Evolutionary conservation across 2,329 filamentous ascomycete genomes (phyloP), one percentile per base, ranked within the genome.

Genomic region (Plenodomus biglobosus): DNA sequence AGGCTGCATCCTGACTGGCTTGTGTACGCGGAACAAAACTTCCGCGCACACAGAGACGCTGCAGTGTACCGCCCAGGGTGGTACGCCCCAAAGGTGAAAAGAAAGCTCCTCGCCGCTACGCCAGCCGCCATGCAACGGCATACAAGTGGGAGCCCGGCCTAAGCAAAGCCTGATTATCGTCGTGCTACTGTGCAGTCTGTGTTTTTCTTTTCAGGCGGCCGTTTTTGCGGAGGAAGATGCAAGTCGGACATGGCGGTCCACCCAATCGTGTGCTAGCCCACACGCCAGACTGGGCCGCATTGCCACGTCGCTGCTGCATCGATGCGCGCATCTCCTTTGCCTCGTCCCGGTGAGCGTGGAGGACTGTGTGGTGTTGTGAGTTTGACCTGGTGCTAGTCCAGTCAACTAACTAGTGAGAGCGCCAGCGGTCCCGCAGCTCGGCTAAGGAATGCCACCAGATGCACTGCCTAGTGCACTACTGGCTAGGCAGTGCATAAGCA

Each of bases 311-410:
- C 39, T 44, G 34, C 24, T 45, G 22, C 44, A 48, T 49, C 44
- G 49, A 38, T 53, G 53, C 58, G 58, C 58, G 50, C 54, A 58
- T 58, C 50, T 59, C 44, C 46, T 40, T 40, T 42, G 18, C 35
- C 4, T 21, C 21, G 19, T 27, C 18, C 38, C 32, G 42, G 39
- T 45, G 43, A 46, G 35, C 17, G 35, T 19, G 3, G n/a, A 15
- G 24, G 40, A 40, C 46, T 36, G 37, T 36, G 37, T 48, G 38
- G 35, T 49, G 34, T 49, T 41, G 48, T 27, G 40, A 38, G 13
- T 37, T 36, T 39, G n/a, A 18, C 32, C 21, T 42, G 36, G 41
- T 22, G 41, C 35, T n/a, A n/a, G n/a, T n/a, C n/a, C n/a, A n/a
- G n/a, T n/a, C n/a, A n/a, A n/a, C n/a, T n/a, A n/a, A 18, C 38